phyloP scores from a whole-genome alignment of 441 rosid genomes.

The Omphalea diandra region DNA sequence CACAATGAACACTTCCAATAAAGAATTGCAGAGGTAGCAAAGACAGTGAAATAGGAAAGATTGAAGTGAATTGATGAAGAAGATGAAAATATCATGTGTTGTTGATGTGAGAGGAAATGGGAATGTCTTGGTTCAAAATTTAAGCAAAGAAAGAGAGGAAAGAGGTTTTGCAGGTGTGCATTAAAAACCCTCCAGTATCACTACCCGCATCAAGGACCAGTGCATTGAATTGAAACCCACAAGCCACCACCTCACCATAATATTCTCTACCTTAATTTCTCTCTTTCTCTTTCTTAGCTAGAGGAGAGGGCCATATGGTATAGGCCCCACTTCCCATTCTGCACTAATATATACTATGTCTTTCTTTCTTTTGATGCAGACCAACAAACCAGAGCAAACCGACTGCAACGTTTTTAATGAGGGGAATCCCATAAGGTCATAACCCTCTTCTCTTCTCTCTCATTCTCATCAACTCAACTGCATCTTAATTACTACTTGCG shows the following conservation, averaged over 20 bases:
- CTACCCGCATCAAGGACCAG: slow-evolving; percentile 29
- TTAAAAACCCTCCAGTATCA: slow-evolving; percentile 37
- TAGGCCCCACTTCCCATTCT: slow-evolving; percentile 4
- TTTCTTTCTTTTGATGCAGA: slow-evolving; percentile 1
- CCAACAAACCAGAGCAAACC: slow-evolving; percentile 23
- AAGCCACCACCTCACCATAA: slow-evolving; percentile 28
- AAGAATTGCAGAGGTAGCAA: too few species aligned
- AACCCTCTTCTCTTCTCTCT: slow-evolving; percentile 17
- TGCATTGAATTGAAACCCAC: slow-evolving; percentile 34
- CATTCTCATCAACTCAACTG: slow-evolving; percentile 9
- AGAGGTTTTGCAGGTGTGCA: slow-evolving; percentile 29
- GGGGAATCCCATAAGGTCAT: slow-evolving; percentile 30
- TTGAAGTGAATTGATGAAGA: not conserved
- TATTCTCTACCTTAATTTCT: slow-evolving; percentile 20
- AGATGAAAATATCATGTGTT: not conserved
- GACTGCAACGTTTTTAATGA: slow-evolving; percentile 23
- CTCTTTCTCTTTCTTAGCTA: not conserved
- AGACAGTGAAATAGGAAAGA: too few species aligned
- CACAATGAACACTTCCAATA: slow-evolving; percentile 44
- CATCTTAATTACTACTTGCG: slow-evolving; percentile 27
- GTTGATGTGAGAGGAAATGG: slow-evolving; percentile 14
- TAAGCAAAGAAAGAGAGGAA: slow-evolving; percentile 19
- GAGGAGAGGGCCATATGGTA: not conserved
- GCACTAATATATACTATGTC: too few species aligned
- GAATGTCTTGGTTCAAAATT: slow-evolving; percentile 27